Base-by-base conservation (phyloP, 306 rosid species). In the Sophora flavescens region DNA sequence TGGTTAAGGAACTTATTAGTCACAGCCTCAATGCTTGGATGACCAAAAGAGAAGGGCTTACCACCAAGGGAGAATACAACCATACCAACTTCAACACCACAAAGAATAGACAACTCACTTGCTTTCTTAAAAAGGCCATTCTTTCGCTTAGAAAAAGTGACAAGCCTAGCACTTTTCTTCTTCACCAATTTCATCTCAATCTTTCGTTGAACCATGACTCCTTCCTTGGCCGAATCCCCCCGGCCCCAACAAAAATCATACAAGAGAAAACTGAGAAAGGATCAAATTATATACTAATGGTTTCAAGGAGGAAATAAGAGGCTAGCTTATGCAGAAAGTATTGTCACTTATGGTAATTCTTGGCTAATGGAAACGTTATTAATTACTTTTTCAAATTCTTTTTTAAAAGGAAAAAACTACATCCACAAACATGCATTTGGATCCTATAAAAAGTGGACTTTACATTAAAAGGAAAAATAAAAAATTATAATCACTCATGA, bases 91-190 rank as follows among this genome's bases (percentile, higher is more conserved):
- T 84, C 84, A 0, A 74, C 89, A 0, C 87, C 89, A 33, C 93
- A 89, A 1, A 89, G 72, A 6, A 85, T 82, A 26, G 86, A 76
- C 0, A 89, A 84, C 82, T 89, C 93, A 33, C 82, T 86, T 14
- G 90, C 90, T 33, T 89, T 89, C 66, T 89, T 89, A 62, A 89
- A 89, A 5, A 89, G 82, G 5, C 93, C 90, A 1, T 72, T 66
- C 1, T 90, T 81, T 10, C 90, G 87, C 79, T 89, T 89, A 0
- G 93, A 89, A 81, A 89, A 89, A 2, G 93, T 89, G 33, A 89
- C 93, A 26, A 82, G 83, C 32, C 80, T 63, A 39, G 86, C 83
- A 42, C 75, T 83, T 62, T 85, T 81, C 22, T 84, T 88, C 53
- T 84, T 80, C 53, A 70, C 77, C 83, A 86, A 72, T 57, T 86